Evolutionary conservation across 345 rosid genomes (phyloP).

Genomic region (Gossypium arboreum): DNA sequence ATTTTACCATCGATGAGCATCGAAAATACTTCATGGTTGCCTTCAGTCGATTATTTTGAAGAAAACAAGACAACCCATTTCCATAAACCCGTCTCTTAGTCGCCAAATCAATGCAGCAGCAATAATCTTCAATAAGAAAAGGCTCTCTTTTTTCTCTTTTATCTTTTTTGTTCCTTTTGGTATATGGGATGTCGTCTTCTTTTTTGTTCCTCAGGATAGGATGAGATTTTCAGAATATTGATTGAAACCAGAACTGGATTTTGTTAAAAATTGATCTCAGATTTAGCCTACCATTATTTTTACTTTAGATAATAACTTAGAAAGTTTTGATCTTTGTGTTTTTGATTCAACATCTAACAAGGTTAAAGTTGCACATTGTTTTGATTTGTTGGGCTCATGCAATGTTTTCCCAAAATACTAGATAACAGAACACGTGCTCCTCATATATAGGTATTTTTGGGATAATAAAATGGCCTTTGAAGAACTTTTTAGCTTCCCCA

Average conservation of each 20-base stretch:
- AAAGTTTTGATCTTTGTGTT: not conserved
- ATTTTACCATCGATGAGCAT: not conserved
- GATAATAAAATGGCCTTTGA: not conserved
- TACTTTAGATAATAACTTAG: not conserved
- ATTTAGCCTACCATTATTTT: not conserved
- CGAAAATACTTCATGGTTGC: not conserved
- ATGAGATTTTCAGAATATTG: not conserved
- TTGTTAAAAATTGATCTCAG: not conserved
- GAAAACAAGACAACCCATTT: conserved; percentile 5
- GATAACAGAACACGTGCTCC: not conserved
- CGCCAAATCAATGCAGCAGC: not conserved
- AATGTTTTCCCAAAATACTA: not conserved
- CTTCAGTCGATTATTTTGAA: not conserved
- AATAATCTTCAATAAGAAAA: not conserved
- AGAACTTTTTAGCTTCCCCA: not conserved
- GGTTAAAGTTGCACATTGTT: not conserved
- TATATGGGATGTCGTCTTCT: not conserved
- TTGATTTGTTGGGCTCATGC: not conserved
- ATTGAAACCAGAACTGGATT: conserved; percentile 3
- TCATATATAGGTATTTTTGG: not conserved
- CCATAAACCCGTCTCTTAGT: not conserved
- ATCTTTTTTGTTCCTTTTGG: not conserved
- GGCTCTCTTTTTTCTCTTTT: no score
- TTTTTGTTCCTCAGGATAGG: no score
- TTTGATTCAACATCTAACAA: not conserved